Conservation (phyloP, 106 monocot species). For the Dendrobium catenatum region DNA sequence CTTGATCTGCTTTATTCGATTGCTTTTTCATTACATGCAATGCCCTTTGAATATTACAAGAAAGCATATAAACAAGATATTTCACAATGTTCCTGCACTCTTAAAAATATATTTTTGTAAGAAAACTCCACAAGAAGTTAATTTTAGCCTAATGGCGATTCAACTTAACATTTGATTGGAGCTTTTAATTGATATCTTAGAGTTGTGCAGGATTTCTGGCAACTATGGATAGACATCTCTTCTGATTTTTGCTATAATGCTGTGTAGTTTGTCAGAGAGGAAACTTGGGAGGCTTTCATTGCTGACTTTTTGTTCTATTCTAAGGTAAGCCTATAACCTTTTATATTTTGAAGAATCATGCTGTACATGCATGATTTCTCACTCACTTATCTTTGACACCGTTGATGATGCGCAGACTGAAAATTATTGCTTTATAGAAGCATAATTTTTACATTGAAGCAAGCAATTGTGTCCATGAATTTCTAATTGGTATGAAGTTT, state of each 20-base stretch:
- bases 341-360: not conserved
- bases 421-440: not conserved
- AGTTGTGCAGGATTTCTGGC: not conserved
- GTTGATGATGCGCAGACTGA: not conserved
- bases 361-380: not conserved
- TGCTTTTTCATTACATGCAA: not conserved
- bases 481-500: not conserved
- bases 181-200: not conserved
- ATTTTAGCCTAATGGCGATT: too few relatives aligned
- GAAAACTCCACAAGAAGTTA: too few relatives aligned
- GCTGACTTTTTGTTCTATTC: constrained; percentile 61
- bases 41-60: not conserved
- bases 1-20: not conserved
- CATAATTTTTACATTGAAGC: not conserved
- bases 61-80: too few relatives aligned
- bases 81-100: too few relatives aligned
- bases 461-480: not conserved
- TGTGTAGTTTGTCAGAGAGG: constrained; percentile 61
- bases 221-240: not conserved
- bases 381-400: not conserved
- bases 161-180: not conserved
- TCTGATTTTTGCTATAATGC: constrained; percentile 6
- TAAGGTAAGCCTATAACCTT: constrained; percentile 40
- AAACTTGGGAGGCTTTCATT: constrained; percentile 76
- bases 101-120: too few relatives aligned